These are phyloP conservation scores for Gossypium arboreum DNA, from an alignment of 345 rosid genomes.

Conservation along the genomic window DNA sequence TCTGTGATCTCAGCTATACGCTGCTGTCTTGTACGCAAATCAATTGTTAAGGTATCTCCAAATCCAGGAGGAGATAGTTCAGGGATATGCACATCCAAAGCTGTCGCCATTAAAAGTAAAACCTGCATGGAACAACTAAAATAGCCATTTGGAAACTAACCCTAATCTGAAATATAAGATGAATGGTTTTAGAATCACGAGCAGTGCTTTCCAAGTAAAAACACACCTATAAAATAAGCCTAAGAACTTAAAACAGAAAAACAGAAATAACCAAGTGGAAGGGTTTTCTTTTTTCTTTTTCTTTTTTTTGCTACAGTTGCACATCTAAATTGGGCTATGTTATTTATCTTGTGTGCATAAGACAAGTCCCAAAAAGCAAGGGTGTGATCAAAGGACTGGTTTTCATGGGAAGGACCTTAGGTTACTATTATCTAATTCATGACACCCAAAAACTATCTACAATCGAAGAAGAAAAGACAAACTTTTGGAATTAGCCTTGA, in stretches of 20 bases:
- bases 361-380: background rate
- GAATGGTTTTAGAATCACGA: background rate
- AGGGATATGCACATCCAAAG: conserved; percentile 51
- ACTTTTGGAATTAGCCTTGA: background rate
- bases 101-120: conserved; percentile 85
- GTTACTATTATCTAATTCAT: background rate
- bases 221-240: background rate
- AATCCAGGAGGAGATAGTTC: conserved; percentile 33
- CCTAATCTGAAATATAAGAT: background rate
- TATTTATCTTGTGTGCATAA: background rate
- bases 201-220: background rate
- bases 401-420: background rate
- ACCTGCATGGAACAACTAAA: conserved; percentile 40
- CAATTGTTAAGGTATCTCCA: conserved; percentile 35
- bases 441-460: background rate
- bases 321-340: background rate
- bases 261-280: background rate
- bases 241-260: background rate
- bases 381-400: too few species aligned
- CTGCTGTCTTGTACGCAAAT: conserved; percentile 79
- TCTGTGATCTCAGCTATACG: conserved; percentile 87
- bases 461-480: background rate
- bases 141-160: conserved; percentile 3
- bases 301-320: background rate
- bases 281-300: background rate